Base-by-base conservation (phyloP, 768 basidiomycete genomes). In the Trametes villosa region DNA sequence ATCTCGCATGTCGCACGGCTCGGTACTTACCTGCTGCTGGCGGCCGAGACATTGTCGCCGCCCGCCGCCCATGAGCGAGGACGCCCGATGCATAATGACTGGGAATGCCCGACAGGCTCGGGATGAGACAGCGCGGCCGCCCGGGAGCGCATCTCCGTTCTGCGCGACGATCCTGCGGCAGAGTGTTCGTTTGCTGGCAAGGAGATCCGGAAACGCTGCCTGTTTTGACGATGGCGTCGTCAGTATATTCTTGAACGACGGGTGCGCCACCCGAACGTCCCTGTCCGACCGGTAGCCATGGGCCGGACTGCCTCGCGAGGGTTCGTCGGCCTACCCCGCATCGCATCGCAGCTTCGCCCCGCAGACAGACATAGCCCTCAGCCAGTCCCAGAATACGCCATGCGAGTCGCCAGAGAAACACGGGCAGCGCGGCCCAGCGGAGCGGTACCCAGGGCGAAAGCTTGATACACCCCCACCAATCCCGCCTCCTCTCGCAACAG, bases 241-340 rank as follows among this genome's bases (percentile, higher is more conserved):
- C 44, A 45, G 44, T 11, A 44, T 20, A 34, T n/a, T 27, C 17
- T 27, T 34, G 41, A 42, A 20, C 24, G 27, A n/a, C 55, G 46
- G 47, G n/a, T 47, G 56, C 47, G n/a, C 27, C 56, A 30, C 34
- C 47, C 47, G 48, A 49, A 27, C 34, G 18, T 30, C 40, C 41
- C 51, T 59, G n/a, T 38, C 34, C 31, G 46, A n/a, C 24, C 58
- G 58, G 58, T 34, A 12, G 58, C 22, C n/a, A 40, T 44, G 58
- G 58, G 8, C 41, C 51, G 50, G 50, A n/a, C n/a, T n/a, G n/a
- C n/a, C n/a, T 12, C 26, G 31, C 47, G 38, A 20, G 36, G 33
- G n/a, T 36, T 49, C 46, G 48, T 44, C 50, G 57, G 49, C 29
- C 49, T 29, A 33, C 20, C 34, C 46, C 18, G 46, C 49, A 22